Evolutionary conservation across 176 grass and related monocot genomes (phyloP).

Genomic region (bread wheat (Triticum aestivum)): DNA sequence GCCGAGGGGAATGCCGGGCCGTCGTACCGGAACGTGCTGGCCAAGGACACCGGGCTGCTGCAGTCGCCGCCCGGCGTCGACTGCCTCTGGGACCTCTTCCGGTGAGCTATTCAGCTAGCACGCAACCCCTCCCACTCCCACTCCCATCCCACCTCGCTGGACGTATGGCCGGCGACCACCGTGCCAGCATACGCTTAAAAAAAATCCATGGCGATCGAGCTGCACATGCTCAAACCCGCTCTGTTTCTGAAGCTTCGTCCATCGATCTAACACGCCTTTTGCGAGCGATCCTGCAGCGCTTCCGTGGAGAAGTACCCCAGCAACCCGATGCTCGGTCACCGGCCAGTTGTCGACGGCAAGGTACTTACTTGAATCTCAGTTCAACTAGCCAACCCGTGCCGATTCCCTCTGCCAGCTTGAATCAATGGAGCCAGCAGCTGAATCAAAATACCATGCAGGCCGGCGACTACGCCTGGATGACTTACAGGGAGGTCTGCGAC

Average conservation of each 20-base stretch:
- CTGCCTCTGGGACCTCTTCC: conserved; percentile 87
- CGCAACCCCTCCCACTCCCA: too few species aligned
- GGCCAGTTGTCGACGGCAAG: conserved; percentile 61
- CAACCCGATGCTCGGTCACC: conserved; percentile 74
- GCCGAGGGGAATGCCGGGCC: conserved; percentile 60
- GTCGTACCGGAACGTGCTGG: conserved; percentile 57
- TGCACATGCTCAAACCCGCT: not conserved
- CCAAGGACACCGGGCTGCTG: conserved; percentile 63
- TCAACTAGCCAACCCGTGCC: not conserved
- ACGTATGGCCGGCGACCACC: too few species aligned
- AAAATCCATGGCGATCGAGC: too few species aligned
- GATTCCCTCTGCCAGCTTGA: not conserved
- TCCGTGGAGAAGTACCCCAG: conserved; percentile 68
- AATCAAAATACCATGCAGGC: conserved; percentile 28
- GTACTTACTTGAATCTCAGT: not conserved
- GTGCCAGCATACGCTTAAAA: too few species aligned
- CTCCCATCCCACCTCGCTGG: not conserved
- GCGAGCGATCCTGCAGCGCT: conserved; percentile 23
- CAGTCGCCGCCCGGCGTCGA: conserved; percentile 36
- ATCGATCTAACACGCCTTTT: not conserved
- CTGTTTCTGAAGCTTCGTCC: not conserved
- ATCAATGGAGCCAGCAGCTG: not conserved
- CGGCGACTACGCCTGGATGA: conserved; percentile 68
- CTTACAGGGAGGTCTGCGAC: conserved; percentile 67
- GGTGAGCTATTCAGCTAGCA: conserved; percentile 22